Evolutionary conservation across 805 yeast genomes (phyloP).

Genomic region (Candida pseudoglaebosa): DNA sequence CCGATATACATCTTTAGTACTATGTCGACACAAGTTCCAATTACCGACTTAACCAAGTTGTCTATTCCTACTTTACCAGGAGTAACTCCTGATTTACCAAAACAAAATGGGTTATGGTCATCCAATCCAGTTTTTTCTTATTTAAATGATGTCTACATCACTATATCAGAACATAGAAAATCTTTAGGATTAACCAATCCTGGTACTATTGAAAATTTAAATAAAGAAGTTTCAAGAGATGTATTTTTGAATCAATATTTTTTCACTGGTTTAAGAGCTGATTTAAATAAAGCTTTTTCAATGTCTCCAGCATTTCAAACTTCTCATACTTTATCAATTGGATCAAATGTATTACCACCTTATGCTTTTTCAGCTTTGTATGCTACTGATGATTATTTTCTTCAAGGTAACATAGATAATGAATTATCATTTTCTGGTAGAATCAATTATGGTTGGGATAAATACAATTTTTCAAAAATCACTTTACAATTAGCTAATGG

Average conservation of each 20-base stretch:
- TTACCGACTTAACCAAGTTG: slow-evolving; percentile 59
- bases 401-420: slow-evolving; percentile 90
- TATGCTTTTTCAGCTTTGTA: slow-evolving; percentile 88
- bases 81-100: slow-evolving; percentile 50
- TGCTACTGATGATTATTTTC: slow-evolving; percentile 78
- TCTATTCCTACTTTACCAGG: slow-evolving; percentile 56
- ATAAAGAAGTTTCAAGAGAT: slow-evolving; percentile 90
- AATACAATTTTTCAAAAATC: slow-evolving; percentile 71
- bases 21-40: slow-evolving; percentile 39
- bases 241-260: slow-evolving; percentile 85
- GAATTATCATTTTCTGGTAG: slow-evolving; percentile 84
- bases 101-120: slow-evolving; percentile 64
- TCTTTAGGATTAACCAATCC: slow-evolving; percentile 85
- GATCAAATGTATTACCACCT: slow-evolving; percentile 80
- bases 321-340: slow-evolving; percentile 87
- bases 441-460: slow-evolving; percentile 86
- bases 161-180: slow-evolving; percentile 72
- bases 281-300: slow-evolving; percentile 84
- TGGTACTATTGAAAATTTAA: slow-evolving; percentile 89
- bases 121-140: slow-evolving; percentile 80
- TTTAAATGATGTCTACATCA: slow-evolving; percentile 69
- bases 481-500: slow-evolving; percentile 84
- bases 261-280: slow-evolving; percentile 96
- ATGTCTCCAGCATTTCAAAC: slow-evolving; percentile 96
- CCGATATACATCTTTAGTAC: slow-evolving; percentile 2